Conservation (phyloP, 805 yeast species). For the Schizosaccharomyces lindneri region DNA sequence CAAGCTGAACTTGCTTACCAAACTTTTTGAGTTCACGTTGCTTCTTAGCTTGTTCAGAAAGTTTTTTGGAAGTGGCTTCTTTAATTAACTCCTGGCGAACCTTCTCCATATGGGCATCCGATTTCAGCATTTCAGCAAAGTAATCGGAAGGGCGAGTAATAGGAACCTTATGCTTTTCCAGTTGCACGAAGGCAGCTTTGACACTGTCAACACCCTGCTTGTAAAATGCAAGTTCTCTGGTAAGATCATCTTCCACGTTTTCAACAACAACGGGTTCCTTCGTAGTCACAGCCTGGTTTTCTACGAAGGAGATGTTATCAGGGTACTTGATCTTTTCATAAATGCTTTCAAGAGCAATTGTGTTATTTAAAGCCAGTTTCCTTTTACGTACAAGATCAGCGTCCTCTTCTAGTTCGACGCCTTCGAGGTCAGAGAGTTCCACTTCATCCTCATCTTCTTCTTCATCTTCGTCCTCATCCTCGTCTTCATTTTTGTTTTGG, state of each 20-base stretch:
- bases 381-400: constrained; percentile 86
- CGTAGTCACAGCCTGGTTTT: constrained; percentile 55
- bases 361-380: constrained; percentile 68
- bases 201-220: constrained; percentile 82
- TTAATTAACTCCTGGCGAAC: constrained; percentile 55
- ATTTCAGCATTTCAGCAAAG: constrained; percentile 95
- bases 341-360: constrained; percentile 30
- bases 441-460: constrained; percentile 34
- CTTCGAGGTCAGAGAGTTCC: constrained; percentile 61
- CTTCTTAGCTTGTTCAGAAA: constrained; percentile 75
- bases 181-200: constrained; percentile 36
- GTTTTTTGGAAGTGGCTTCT: constrained; percentile 51
- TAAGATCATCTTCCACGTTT: constrained; percentile 75
- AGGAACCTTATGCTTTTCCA: constrained; percentile 42
- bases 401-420: constrained; percentile 70
- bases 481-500: constrained; percentile 13
- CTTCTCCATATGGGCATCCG: constrained; percentile 78
- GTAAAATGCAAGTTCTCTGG: constrained; percentile 83
- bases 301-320: constrained; percentile 47
- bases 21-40: constrained; percentile 89
- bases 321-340: constrained; percentile 21
- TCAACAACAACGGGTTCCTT: constrained; percentile 29
- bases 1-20: constrained; percentile 90
- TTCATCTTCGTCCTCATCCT: constrained; percentile 22
- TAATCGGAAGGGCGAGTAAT: constrained; percentile 85